Conservation (phyloP, 1,284 basidiomycete genomes). For the Athelia sp. region DNA sequence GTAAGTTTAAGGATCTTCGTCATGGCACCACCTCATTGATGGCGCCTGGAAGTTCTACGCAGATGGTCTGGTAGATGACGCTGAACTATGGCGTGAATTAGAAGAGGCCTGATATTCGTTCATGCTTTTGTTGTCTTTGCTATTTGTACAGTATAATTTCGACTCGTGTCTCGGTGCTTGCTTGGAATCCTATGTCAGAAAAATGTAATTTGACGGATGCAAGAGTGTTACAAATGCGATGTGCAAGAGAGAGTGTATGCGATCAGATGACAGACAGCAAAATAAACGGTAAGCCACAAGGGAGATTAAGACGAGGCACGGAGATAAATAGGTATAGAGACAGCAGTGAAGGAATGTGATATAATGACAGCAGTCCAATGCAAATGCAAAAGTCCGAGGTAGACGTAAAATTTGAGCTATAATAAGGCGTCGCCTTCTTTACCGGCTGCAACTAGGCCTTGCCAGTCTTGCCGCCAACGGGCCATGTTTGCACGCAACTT, state of each 20-base stretch:
- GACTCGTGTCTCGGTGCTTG: no score
- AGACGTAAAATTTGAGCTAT: slow-evolving; percentile 39
- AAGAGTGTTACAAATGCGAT: no score
- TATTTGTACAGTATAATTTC: no score
- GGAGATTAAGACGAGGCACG: background rate
- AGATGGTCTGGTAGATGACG: background rate
- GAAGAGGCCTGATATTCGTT: background rate
- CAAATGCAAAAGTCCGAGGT: background rate
- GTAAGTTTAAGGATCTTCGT: background rate
- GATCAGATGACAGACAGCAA: no score
- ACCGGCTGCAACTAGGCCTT: slow-evolving; percentile 57
- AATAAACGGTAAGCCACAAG: no score
- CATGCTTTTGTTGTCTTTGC: no score
- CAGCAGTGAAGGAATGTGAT: slow-evolving; percentile 1
- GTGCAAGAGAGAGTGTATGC: no score
- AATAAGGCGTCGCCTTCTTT: slow-evolving; percentile 62
- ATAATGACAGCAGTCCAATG: background rate
- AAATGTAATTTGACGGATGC: no score
- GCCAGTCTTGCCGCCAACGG: slow-evolving; percentile 73
- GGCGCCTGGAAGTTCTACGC: background rate
- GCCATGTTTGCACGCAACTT: slow-evolving; percentile 68
- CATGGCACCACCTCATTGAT: background rate
- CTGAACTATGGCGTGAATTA: background rate
- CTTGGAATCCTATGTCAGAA: no score
- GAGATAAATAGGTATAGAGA: slow-evolving; percentile 6